phyloP scores from a whole-genome alignment of 2,329 filamentous ascomycete genomes.

The Nemania bipapillata region DNA sequence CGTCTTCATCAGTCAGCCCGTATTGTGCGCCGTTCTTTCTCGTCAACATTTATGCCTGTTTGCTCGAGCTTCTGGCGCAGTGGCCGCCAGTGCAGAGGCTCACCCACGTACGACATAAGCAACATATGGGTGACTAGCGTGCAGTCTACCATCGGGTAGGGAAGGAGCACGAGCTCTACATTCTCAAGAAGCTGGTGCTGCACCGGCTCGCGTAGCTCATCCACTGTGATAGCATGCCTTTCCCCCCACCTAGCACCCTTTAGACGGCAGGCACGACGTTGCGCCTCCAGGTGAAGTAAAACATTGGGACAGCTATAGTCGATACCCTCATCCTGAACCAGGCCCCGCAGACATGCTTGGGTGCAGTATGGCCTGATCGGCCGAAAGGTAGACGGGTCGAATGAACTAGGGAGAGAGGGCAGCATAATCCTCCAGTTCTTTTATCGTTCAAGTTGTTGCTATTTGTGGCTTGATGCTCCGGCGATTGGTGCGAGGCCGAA shows the following conservation, averaged over 20 bases:
- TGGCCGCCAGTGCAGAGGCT: not conserved
- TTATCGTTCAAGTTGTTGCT: not conserved
- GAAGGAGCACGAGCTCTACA: not conserved
- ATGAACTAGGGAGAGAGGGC: not conserved
- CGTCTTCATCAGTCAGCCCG: not conserved
- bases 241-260: not conserved
- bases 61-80: not conserved
- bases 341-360: slow-evolving; percentile 1
- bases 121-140: slow-evolving; percentile 1
- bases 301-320: not conserved
- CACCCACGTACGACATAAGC: not conserved
- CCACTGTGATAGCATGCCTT: not conserved
- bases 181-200: not conserved
- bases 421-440: not conserved
- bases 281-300: not conserved
- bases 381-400: not conserved
- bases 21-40: slow-evolving; percentile 1
- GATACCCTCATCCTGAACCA: not conserved
- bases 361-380: not conserved
- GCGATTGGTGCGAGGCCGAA: not conserved
- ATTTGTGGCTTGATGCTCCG: not conserved
- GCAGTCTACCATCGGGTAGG: not conserved
- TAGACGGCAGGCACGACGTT: not conserved
- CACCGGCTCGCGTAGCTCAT: not conserved
- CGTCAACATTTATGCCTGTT: not conserved